A percentile compares a stretch with the other conserved stretches of the same genome.
Conservation (phyloP, 306 rosid species). For the Vigna angularis region DNA sequence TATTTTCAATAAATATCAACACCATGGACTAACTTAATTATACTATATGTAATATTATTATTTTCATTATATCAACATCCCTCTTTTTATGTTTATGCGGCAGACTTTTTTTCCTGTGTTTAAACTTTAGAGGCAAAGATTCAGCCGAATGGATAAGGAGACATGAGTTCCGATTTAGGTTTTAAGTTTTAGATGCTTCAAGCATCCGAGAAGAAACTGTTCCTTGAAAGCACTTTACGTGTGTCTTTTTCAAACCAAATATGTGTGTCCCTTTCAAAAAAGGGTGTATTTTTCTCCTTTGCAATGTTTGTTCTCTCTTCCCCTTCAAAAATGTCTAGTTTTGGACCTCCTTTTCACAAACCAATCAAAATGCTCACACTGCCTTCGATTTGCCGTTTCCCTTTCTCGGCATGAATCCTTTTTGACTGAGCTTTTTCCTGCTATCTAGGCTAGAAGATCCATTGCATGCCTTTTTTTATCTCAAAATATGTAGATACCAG, state of each 20-base stretch:
- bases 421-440: slow-evolving; percentile 68
- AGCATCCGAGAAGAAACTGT: slow-evolving; percentile 58
- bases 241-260: slow-evolving; percentile 54
- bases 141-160: slow-evolving; percentile 29
- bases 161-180: slow-evolving; percentile 27
- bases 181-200: slow-evolving; percentile 28
- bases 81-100: neutral
- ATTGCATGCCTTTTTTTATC: slow-evolving; percentile 52
- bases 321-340: slow-evolving; percentile 58
- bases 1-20: neutral
- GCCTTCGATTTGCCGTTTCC: slow-evolving; percentile 63
- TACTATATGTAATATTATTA: neutral
- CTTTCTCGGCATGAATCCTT: slow-evolving; percentile 80
- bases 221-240: slow-evolving; percentile 52
- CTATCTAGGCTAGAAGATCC: slow-evolving; percentile 49
- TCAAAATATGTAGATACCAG: slow-evolving; percentile 23
- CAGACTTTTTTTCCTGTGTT: neutral
- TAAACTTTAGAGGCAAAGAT: neutral
- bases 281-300: slow-evolving; percentile 34
- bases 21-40: neutral
- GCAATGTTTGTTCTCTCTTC: slow-evolving; percentile 23
- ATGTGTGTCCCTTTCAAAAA: slow-evolving; percentile 66
- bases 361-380: slow-evolving; percentile 61
- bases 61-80: neutral
- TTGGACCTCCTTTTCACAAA: slow-evolving; percentile 51